Base-by-base conservation (phyloP, 306 rosid genomes). In the Prunus salicina region DNA sequence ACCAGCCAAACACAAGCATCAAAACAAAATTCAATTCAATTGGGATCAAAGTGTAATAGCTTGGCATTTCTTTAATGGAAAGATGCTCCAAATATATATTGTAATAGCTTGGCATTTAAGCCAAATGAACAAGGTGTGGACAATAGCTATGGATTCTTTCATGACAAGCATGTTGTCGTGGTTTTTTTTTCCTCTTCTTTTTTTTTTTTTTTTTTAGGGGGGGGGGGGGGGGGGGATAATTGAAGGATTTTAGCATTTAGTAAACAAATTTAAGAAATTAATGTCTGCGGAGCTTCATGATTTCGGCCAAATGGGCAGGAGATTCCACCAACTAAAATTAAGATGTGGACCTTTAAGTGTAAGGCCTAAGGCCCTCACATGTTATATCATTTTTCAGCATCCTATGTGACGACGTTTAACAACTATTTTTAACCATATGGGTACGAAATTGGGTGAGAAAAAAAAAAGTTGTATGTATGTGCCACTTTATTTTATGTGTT, bases 71-170 rank as follows among this genome's bases (percentile, higher is more conserved):
- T 43, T 25, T 46, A 66, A 46, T 46, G 45, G 1, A 46, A 46
- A 73, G 77, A 61, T 73, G 46, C 69, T 73, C 46, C 18, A 45
- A 73, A 27, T 56, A 15, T 60, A 47, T 15, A 14, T 25, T 12
- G 18, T 34, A 34, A 7, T 16, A 12, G 77, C 47, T 73, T 73
- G 2, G 69, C 61, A 46, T 46, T 60, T 73, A 73, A 73, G 77
- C 69, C 46, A 45, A 73, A 73, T 45, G 15, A 60, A 73, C 69
- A 73, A 52, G 20, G 30, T 11, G 18, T 46, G 43, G 65, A 8
- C 62, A 30, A 20, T 8, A 16, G 10, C 24, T 56, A 38, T 16
- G 56, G 77, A 73, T 73, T 73, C 58, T 47, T 73, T 57, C 46
- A 47, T 27, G 69, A 61, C 27, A 53, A 38, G 1, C 76, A 72